These are phyloP conservation scores for Neoboletus subvelutipes DNA, from an alignment of 768 basidiomycete species.

Conservation along the genomic window DNA sequence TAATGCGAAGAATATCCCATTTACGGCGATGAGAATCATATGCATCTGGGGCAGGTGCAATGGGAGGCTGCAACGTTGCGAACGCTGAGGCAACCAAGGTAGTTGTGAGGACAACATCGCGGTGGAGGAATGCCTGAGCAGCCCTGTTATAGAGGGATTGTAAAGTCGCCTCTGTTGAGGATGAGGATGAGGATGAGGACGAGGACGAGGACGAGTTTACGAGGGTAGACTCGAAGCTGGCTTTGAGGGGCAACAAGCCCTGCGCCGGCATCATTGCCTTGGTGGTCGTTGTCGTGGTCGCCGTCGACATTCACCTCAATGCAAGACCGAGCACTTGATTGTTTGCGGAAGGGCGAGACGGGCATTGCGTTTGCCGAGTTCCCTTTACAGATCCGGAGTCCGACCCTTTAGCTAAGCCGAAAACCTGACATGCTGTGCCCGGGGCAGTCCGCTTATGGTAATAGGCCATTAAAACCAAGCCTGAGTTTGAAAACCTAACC, in stretches of 20 bases:
- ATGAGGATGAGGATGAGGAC: conserved; percentile 14
- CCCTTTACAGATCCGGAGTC: neutral
- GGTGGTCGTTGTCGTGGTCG: conserved; percentile 43
- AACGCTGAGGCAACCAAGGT: conserved; percentile 70
- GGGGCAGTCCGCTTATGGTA: no score
- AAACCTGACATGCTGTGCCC: neutral
- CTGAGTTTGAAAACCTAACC: no score
- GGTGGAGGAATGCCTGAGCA: conserved; percentile 74
- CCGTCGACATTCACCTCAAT: conserved; percentile 44
- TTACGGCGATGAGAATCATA: conserved; percentile 61
- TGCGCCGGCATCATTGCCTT: conserved; percentile 22
- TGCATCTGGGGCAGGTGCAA: conserved; percentile 33
- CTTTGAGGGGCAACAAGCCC: conserved; percentile 39
- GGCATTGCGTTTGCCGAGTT: neutral
- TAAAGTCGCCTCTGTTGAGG: conserved; percentile 48
- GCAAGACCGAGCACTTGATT: conserved; percentile 22
- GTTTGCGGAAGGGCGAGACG: conserved; percentile 1
- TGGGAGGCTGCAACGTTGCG: conserved; percentile 49
- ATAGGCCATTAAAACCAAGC: no score
- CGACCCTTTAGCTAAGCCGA: neutral
- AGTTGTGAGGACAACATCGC: conserved; percentile 65
- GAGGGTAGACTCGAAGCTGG: conserved; percentile 11
- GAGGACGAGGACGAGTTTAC: conserved; percentile 14
- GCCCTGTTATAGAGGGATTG: conserved; percentile 76
- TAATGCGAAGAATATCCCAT: conserved; percentile 87